A percentile compares a stretch with the other conserved stretches of the same genome.
These are phyloP conservation scores for Intubia oerlemansii DNA, from an alignment of 2,329 filamentous ascomycete genomes.

Conservation along the genomic window DNA sequence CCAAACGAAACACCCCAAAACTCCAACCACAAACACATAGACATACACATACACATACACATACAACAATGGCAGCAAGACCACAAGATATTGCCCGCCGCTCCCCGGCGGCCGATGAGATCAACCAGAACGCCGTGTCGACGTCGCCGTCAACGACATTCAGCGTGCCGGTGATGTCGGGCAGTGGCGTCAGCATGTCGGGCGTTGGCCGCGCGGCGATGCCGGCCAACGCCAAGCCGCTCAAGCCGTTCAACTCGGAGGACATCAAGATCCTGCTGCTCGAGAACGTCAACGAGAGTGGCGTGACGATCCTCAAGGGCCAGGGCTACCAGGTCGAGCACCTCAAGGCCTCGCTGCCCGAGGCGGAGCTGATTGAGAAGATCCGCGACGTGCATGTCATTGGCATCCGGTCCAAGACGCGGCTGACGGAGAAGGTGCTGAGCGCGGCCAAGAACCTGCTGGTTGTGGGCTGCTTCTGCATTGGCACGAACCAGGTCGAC, in stretches of 20 bases:
- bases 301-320: slow-evolving; percentile 55
- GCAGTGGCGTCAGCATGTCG: slow-evolving; percentile 17
- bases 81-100: slow-evolving; percentile 13
- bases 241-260: slow-evolving; percentile 89
- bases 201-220: slow-evolving; percentile 9
- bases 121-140: slow-evolving; percentile 39
- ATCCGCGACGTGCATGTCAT: slow-evolving; percentile 93
- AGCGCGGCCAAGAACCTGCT: slow-evolving; percentile 82
- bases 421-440: slow-evolving; percentile 69
- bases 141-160: slow-evolving; percentile 57
- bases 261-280: slow-evolving; percentile 92
- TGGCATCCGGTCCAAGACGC: slow-evolving; percentile 95
- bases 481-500: slow-evolving; percentile 91
- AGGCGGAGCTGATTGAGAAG: slow-evolving; percentile 91
- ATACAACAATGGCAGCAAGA: slow-evolving; percentile 7
- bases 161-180: slow-evolving; percentile 25
- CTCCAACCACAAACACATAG: background rate
- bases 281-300: slow-evolving; percentile 89
- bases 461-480: slow-evolving; percentile 96
- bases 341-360: slow-evolving; percentile 70
- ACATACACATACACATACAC: background rate
- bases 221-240: slow-evolving; percentile 38
- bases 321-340: slow-evolving; percentile 96
- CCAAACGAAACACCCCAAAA: too few relatives aligned
- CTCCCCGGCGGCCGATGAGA: slow-evolving; percentile 13